phyloP scores from a whole-genome alignment of 805 yeast genomes.

The Wickerhamomyces canadensis region DNA sequence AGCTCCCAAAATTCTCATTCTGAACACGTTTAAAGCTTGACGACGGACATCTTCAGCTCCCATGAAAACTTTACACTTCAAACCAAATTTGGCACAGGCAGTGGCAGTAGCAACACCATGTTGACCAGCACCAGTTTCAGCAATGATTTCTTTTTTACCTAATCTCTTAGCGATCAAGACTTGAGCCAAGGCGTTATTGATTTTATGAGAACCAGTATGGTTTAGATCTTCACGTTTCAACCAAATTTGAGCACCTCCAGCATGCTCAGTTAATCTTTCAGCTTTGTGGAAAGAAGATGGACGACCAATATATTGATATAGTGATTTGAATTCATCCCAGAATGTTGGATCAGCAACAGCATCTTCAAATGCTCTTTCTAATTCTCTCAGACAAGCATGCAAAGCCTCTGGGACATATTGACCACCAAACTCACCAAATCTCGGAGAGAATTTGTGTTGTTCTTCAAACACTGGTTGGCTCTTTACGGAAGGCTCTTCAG shows the following conservation, averaged over 20 bases:
- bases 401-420: constrained; percentile 97
- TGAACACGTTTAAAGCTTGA: constrained; percentile 95
- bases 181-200: constrained; percentile 80
- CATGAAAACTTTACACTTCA: constrained; percentile 93
- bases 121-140: constrained; percentile 93
- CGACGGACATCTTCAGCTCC: constrained; percentile 99
- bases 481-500: constrained; percentile 31
- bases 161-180: constrained; percentile 73
- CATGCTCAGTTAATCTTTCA: constrained; percentile 79
- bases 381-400: constrained; percentile 83
- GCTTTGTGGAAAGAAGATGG: constrained; percentile 93
- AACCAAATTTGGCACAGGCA: constrained; percentile 88
- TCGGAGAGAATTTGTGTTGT: constrained; percentile 61
- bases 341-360: constrained; percentile 87
- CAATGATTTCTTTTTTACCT: constrained; percentile 73
- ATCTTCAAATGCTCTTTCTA: constrained; percentile 80
- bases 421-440: constrained; percentile 96
- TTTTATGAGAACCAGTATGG: constrained; percentile 86
- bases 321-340: constrained; percentile 86
- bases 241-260: constrained; percentile 97
- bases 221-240: constrained; percentile 94
- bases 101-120: constrained; percentile 94
- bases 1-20: constrained; percentile 96
- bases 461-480: constrained; percentile 41
- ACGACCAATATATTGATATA: constrained; percentile 92